These are phyloP conservation scores for Elaeagnus macrophylla DNA, from an alignment of 306 rosid species.

Conservation along the genomic window DNA sequence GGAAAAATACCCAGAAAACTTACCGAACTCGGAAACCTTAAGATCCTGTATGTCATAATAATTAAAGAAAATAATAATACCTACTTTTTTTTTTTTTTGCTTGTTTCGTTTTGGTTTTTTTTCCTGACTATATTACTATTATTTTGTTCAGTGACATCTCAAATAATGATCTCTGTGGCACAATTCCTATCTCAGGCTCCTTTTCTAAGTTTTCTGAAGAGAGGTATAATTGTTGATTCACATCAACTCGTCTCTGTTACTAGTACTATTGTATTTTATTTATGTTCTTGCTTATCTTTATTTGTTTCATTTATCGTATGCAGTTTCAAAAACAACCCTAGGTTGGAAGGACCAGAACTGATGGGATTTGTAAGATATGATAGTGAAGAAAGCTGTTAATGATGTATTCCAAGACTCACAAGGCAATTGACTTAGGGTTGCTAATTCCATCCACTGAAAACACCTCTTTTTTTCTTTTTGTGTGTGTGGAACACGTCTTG, in stretches of 20 bases:
- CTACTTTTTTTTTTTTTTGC: too few relatives aligned
- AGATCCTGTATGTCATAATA: slow-evolving; percentile 45
- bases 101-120: neutral
- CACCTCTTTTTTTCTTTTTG: neutral
- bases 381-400: slow-evolving; percentile 57
- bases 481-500: neutral
- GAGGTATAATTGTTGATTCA: slow-evolving; percentile 28
- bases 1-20: slow-evolving; percentile 74
- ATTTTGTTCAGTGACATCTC: slow-evolving; percentile 54
- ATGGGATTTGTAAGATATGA: slow-evolving; percentile 91
- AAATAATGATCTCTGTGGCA: slow-evolving; percentile 67
- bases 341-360: slow-evolving; percentile 75
- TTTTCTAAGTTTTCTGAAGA: slow-evolving; percentile 64
- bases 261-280: neutral
- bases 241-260: neutral
- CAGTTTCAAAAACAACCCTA: slow-evolving; percentile 80
- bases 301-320: slow-evolving; percentile 10
- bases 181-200: slow-evolving; percentile 63
- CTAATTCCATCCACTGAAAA: slow-evolving; percentile 8
- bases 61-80: neutral
- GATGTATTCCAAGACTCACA: slow-evolving; percentile 9
- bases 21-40: slow-evolving; percentile 58
- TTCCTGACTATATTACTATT: neutral
- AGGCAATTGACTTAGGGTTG: slow-evolving; percentile 16
- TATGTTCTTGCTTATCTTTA: neutral